Evolutionary conservation across 164 flowering plant species (phyloP).

Genomic region (Vitis cinerea): DNA sequence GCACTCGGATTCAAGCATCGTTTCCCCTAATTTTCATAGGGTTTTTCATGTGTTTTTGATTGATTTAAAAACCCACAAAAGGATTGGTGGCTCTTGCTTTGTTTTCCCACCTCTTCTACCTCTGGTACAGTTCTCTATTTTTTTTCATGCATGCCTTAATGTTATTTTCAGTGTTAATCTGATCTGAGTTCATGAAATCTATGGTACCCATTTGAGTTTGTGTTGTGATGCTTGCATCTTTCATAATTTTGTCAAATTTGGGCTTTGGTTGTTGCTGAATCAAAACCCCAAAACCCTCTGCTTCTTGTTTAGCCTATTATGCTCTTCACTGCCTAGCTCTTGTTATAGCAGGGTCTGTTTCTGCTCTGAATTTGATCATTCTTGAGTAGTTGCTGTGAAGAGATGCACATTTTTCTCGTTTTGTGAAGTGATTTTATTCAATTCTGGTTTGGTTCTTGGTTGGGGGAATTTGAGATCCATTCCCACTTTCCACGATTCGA

Average conservation of each 20-base stretch:
- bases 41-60: slow-evolving; percentile 31
- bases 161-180: background rate
- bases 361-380: background rate
- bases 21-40: slow-evolving; percentile 16
- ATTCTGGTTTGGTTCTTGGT: background rate
- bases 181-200: background rate
- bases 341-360: background rate
- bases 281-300: background rate
- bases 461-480: background rate
- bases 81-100: slow-evolving; percentile 18
- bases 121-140: slow-evolving; percentile 4
- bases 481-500: too few relatives aligned
- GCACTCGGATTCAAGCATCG: background rate
- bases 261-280: background rate
- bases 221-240: background rate
- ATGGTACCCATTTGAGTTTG: background rate
- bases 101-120: background rate
- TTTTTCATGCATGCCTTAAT: background rate
- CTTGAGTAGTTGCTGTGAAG: background rate
- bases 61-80: slow-evolving; percentile 37
- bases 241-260: background rate
- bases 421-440: background rate
- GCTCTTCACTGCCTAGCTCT: background rate
- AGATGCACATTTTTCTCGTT: background rate
- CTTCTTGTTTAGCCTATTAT: background rate